phyloP scores from a whole-genome alignment of 176 grass and related monocot genomes.

The Musa itinerans region DNA sequence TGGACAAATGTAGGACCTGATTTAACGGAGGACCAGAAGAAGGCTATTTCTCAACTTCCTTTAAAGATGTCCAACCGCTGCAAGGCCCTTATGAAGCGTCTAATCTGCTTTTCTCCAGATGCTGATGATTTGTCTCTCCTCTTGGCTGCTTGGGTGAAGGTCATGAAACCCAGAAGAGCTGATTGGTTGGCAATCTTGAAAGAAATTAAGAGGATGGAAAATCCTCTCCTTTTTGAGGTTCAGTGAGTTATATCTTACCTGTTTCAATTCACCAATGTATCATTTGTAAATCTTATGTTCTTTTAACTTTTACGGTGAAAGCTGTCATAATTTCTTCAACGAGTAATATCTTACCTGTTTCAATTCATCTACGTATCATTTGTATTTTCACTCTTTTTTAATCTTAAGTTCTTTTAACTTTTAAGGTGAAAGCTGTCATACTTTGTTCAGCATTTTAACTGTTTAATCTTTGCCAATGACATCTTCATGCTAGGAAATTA shows the following conservation, averaged over 20 bases:
- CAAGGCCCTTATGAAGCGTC: conserved; percentile 57
- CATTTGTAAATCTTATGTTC: background rate
- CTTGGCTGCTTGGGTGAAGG: conserved; percentile 59
- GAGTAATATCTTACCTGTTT: background rate
- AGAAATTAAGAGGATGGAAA: conserved; percentile 52
- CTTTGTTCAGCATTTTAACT: background rate
- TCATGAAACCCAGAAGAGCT: conserved; percentile 63
- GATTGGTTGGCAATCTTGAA: conserved; percentile 75
- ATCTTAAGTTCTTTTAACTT: background rate
- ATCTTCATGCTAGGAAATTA: background rate
- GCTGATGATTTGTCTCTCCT: conserved; percentile 41
- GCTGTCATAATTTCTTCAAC: conserved; percentile 8
- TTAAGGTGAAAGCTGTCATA: background rate
- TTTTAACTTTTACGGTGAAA: background rate
- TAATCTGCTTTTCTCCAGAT: conserved; percentile 36
- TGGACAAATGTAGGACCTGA: conserved; percentile 40
- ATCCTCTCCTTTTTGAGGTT: conserved; percentile 50
- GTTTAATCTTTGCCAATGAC: background rate
- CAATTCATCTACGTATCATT: background rate
- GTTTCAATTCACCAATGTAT: background rate
- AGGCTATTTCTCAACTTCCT: conserved; percentile 42
- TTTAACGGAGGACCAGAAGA: conserved; percentile 25
- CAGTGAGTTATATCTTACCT: conserved; percentile 4
- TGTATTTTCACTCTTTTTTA: background rate
- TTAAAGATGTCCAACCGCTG: conserved; percentile 70